Evolutionary conservation across 805 yeast genomes (phyloP), one percentile per base, ranked within the genome.

Genomic region (Grigorovia jiainica): DNA sequence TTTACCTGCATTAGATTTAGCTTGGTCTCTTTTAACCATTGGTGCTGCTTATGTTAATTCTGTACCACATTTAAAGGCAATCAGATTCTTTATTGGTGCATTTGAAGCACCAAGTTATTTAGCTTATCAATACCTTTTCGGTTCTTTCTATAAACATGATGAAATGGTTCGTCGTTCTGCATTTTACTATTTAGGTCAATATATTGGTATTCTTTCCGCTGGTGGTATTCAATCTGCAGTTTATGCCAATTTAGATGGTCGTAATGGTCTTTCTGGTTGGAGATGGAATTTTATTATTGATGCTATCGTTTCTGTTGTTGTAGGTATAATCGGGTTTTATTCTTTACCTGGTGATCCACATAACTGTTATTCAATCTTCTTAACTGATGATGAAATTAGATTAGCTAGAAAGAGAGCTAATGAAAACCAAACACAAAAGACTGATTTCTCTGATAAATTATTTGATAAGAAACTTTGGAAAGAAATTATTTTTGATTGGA

Each of bases 71-170:
- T 61, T 84, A 31, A 73, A 76, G 55, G 86, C 73, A 1, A 60
- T 78, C 34, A 63, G 92, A 39, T 82, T 82, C 51, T 68, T 82
- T 34, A 68, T 81, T 43, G 89, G 83, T 31, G 73, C 75, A 0
- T 77, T 78, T 55, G 92, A 85, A 57, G 76, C 84, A 4, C 76
- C 80, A n/a, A 73, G 68, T 51, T 70, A 75, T 63, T 82, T 86
- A 5, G 77, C 76, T 16, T 67, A 76, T 42, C 82, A 78, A 49
- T 78, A 74, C 48, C 58, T 76, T 36, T 63, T 72, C 47, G 84
- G 82, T 19, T 67, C 74, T 24, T 78, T 78, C 79, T 76, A 76
- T 52, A 69, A 70, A 40, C 72, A 80, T 25, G 67, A 66, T 46
- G 84, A 82, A 58, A 63, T 78, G 23, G 63, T 75, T 39, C 67